Base-by-base conservation (phyloP, 306 rosid genomes). In the Sicyos edulis region DNA sequence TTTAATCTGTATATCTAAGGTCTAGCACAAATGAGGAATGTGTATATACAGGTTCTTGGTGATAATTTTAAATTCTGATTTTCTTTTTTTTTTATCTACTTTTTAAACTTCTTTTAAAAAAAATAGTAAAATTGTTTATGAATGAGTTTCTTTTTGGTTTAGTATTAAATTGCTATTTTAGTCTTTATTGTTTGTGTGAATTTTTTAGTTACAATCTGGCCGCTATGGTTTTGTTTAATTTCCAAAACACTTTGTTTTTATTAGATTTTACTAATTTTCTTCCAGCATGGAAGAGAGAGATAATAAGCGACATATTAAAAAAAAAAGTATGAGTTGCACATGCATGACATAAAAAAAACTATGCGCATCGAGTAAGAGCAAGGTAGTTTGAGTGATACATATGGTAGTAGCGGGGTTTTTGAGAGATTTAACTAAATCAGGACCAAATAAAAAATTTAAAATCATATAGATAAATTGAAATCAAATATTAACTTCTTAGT, bases 1-100 rank as follows among this genome's bases (percentile, higher is more conserved):
- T 62, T 62, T 62, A 62, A 24, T 62, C 69, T 62, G 69, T 62
- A 62, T 62, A 56, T 37, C 50, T 62, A 40, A 62, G 69, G 17
- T 37, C 50, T 62, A n/a, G n/a, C 50, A 62, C 19, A n/a, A 62
- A 62, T 62, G 49, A n/a, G 69, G 50, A 10, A 37, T 61, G n/a
- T 32, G n/a, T 32, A 32, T 62, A n/a, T n/a, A 10, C 20, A 62
- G 68, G 49, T 22, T 26, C 47, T 37, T 37, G 50, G 2, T 37
- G 49, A 34, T 59, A 14, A 2, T 11, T 59, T 26, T 59, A 13
- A 13, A 2, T 24, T 59, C 42, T 1, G 3, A 11, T 29, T 15
- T 61, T 61, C 4, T 61, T 61, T 61, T 61, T 61, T 61, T 16
- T 7, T 62, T 8, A 16, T 29, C 13, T 62, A 8, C 22, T 62